Conservation (phyloP, 768 basidiomycete genomes). For the Butyriboletus loyo region DNA sequence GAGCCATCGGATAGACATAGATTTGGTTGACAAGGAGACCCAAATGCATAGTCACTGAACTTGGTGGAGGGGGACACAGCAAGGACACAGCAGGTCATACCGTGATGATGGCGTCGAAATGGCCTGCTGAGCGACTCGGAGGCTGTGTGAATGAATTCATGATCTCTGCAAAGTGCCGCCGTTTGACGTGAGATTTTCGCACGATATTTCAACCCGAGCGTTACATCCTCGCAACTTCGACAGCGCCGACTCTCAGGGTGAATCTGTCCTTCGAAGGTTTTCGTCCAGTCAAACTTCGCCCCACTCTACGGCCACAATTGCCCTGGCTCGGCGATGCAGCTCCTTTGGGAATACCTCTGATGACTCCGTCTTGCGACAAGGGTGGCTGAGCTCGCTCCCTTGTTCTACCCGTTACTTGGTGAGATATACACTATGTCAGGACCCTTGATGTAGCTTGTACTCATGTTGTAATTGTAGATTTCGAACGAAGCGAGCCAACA, state of each 20-base stretch:
- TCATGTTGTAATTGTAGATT: constrained; percentile 4
- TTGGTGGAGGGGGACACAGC: too few species aligned
- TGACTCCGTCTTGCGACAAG: neutral
- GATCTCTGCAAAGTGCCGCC: neutral
- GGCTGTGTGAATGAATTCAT: constrained; percentile 3
- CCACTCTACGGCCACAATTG: neutral
- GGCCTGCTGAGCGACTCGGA: too few species aligned
- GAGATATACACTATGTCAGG: neutral
- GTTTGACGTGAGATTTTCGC: neutral
- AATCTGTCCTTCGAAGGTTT: neutral
- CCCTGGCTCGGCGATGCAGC: neutral
- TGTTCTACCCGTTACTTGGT: too few species aligned
- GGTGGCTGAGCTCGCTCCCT: neutral
- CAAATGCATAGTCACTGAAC: too few species aligned
- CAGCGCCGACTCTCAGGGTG: constrained; percentile 16
- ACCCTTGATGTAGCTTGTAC: constrained; percentile 4
- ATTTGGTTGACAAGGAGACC: constrained; percentile 19
- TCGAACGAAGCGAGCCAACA: neutral
- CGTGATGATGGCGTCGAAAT: too few species aligned
- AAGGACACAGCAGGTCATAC: constrained; percentile 9
- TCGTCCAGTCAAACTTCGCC: neutral
- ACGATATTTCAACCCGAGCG: neutral
- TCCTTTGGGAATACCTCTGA: neutral
- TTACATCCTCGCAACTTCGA: constrained; percentile 6
- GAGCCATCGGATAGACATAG: constrained; percentile 2